Evolutionary conservation across 352 stramenopile genomes (phyloP).

Genomic region (Peronospora destructor): DNA sequence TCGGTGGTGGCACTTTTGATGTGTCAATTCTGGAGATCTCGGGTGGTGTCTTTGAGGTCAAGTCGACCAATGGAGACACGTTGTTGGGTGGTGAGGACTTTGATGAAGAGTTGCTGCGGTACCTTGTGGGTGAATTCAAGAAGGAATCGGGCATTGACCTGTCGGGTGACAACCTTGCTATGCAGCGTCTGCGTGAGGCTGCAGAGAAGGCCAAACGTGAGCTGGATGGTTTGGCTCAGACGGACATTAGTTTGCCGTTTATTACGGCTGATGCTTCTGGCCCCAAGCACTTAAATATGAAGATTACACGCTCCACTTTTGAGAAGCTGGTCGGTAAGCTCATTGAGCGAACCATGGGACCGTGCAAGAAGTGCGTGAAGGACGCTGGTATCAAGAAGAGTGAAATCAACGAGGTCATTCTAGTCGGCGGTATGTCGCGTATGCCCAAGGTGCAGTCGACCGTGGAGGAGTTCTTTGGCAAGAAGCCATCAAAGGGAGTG

Average conservation of each 20-base stretch:
- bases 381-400: conserved; percentile 86
- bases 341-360: conserved; percentile 91
- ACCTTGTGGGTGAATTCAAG: conserved; percentile 93
- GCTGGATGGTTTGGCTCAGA: conserved; percentile 94
- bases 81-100: conserved; percentile 96
- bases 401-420: conserved; percentile 96
- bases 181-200: conserved; percentile 93
- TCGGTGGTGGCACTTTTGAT: conserved; percentile 98
- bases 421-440: conserved; percentile 97
- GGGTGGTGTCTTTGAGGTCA: conserved; percentile 94
- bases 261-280: conserved; percentile 96
- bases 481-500: conserved; percentile 92
- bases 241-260: conserved; percentile 94
- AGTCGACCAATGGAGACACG: conserved; percentile 95
- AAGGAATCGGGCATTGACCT: conserved; percentile 95
- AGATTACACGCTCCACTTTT: conserved; percentile 91
- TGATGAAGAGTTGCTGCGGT: conserved; percentile 91
- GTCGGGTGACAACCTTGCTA: conserved; percentile 90
- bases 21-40: conserved; percentile 97
- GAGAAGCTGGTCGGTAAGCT: conserved; percentile 92
- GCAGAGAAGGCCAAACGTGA: conserved; percentile 95
- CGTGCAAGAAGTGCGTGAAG: conserved; percentile 90
- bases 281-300: conserved; percentile 98
- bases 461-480: conserved; percentile 95
- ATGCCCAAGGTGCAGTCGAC: conserved; percentile 97